Base-by-base conservation (phyloP, 176 grass and related monocot species). In the Pharus latifolius region DNA sequence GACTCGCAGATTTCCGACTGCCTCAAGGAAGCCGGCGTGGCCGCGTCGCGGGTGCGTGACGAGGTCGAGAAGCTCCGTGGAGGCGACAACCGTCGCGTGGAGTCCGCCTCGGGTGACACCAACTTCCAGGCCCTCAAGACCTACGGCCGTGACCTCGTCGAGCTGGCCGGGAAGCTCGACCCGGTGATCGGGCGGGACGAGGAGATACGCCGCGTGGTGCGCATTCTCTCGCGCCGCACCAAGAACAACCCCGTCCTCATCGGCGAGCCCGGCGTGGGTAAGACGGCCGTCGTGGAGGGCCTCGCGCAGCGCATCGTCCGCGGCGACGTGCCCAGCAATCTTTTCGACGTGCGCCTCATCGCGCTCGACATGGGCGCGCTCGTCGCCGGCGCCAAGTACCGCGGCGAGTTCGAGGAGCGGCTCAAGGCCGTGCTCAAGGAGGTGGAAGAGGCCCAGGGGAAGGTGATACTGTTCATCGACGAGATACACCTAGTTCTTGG, bases 401-500 rank as follows among this genome's bases (percentile, higher is more conserved):
- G 81, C 3, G 82, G 77, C 20, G 69, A 87, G 30, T 84, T 92
- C 41, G 82, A 88, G 73, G 85, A 84, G 72, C 73, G 84, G 12
- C 70, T 92, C 44, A 77, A 87, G 77, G 49, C 84, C 3, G 82
- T 92, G 57, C 82, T 92, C 18, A 92, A 92, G 70, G 89, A 92
- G 73, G 80, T 82, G 4, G 89, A 92, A 50, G 82, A 80, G 9
- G 81, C 84, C 23, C 74, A 84, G 8, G 89, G 89, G 3, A 92
- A 78, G 80, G 85, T 92, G 20, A 87, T 91, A n/a, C 70, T 92
- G 18, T 92, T 92, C 66, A 84, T 92, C 19, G 82, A 92, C 32
- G 89, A 92, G 65, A 78, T 92, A 6, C 89, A 92, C 54, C 81
- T 88, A 2, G 82, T 92, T 34, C 85, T 92, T 31, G 48, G 68